These are phyloP conservation scores for Mycena polygramma DNA, from an alignment of 768 basidiomycete genomes.

Conservation along the genomic window DNA sequence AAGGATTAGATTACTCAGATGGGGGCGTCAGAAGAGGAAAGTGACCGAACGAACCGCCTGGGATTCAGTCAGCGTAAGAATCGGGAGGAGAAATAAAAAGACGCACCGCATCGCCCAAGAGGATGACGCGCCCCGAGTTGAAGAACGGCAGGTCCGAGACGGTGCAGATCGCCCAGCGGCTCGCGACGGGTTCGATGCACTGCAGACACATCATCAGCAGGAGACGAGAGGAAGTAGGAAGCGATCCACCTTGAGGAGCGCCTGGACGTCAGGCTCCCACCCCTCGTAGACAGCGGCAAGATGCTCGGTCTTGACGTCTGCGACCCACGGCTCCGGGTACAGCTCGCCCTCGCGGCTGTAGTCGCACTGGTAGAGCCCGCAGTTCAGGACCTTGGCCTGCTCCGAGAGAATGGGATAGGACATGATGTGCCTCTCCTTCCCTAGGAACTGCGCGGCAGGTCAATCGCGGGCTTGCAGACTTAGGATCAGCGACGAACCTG, in stretches of 20 bases:
- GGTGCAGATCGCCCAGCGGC: conserved; percentile 22
- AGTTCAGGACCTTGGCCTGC: neutral
- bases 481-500: too few relatives aligned
- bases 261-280: conserved; percentile 24
- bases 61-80: too few relatives aligned
- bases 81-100: neutral
- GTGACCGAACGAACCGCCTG: too few relatives aligned
- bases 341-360: conserved; percentile 8
- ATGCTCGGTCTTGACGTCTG: conserved; percentile 19
- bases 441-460: too few relatives aligned
- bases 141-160: conserved; percentile 24
- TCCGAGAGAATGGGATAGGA: conserved; percentile 14
- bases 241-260: conserved; percentile 15
- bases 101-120: conserved; percentile 32
- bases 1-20: conserved; percentile 4
- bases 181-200: conserved; percentile 25
- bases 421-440: conserved; percentile 4
- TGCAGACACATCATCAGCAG: neutral
- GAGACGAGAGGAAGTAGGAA: conserved; percentile 6
- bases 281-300: conserved; percentile 13
- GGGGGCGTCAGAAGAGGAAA: neutral
- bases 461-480: too few relatives aligned
- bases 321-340: conserved; percentile 23
- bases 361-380: too few relatives aligned
- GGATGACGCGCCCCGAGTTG: conserved; percentile 10